Evolutionary conservation across 1,284 basidiomycete genomes (phyloP).

Genomic region (Cryptococcus wingfieldii): DNA sequence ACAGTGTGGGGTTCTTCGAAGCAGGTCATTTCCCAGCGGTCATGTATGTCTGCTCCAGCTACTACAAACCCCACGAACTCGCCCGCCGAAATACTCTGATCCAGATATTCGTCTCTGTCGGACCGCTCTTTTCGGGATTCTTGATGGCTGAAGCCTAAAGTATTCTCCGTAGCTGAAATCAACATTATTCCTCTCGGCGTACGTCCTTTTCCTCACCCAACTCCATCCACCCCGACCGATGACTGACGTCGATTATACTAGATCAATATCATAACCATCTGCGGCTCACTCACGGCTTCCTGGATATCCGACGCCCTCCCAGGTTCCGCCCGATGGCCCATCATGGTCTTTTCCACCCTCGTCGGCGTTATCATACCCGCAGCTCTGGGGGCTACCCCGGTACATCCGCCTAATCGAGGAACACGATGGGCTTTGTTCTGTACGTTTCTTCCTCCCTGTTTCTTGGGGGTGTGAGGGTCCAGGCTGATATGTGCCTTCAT

Average conservation of each 20-base stretch:
- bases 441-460: constrained; percentile 1
- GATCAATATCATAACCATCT: constrained; percentile 27
- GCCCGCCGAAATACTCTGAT: constrained; percentile 28
- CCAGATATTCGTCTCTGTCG: constrained; percentile 24
- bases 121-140: constrained; percentile 28
- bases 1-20: constrained; percentile 28
- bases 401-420: constrained; percentile 17
- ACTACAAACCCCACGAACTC: constrained; percentile 34
- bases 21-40: constrained; percentile 30
- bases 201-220: background rate
- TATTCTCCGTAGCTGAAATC: constrained; percentile 23
- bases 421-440: constrained; percentile 26
- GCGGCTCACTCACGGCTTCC: constrained; percentile 17
- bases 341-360: constrained; percentile 18
- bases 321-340: constrained; percentile 22
- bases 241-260: background rate
- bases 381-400: constrained; percentile 22
- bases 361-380: constrained; percentile 19
- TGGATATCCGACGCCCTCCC: constrained; percentile 28
- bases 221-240: background rate
- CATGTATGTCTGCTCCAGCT: constrained; percentile 31
- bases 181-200: constrained; percentile 30
- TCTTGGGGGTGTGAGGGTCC: background rate
- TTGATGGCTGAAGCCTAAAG: constrained; percentile 20
- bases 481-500: constrained; percentile 4